phyloP scores from a whole-genome alignment of 371 early-diverging fungal genomes.

The Umbelopsis sp. region DNA sequence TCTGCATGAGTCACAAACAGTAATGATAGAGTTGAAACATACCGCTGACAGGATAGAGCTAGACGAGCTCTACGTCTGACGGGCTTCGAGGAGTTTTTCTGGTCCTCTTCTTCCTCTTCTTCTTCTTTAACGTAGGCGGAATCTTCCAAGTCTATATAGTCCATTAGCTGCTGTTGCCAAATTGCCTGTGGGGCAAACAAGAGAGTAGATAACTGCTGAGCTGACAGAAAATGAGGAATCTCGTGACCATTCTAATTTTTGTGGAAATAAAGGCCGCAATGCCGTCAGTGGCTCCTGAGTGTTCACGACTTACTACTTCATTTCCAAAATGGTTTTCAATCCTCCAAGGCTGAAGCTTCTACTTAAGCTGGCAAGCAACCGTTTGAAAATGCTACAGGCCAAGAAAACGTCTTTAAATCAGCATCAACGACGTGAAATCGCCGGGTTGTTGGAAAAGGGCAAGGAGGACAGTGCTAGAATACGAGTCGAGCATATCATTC shows the following conservation, averaged over 20 bases:
- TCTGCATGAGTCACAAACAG: neutral
- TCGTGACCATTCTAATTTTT: too few relatives aligned
- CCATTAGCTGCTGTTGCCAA: neutral
- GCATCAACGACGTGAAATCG: constrained; percentile 83
- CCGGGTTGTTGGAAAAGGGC: constrained; percentile 74
- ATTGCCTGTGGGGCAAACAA: neutral
- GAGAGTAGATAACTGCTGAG: too few relatives aligned
- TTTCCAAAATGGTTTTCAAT: constrained; percentile 46
- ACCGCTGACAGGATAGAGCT: constrained; percentile 55
- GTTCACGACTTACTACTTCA: neutral
- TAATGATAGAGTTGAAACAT: constrained; percentile 2
- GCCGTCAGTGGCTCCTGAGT: neutral
- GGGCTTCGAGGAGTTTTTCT: constrained; percentile 18
- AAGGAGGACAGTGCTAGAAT: constrained; percentile 90
- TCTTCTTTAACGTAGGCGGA: constrained; percentile 3
- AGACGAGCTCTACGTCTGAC: constrained; percentile 45
- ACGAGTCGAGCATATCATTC: constrained; percentile 90
- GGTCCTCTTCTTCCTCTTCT: neutral
- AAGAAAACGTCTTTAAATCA: constrained; percentile 82
- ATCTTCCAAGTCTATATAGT: neutral
- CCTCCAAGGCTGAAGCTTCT: constrained; percentile 80
- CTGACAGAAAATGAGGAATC: too few relatives aligned
- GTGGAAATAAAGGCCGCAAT: neutral
- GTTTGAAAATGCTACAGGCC: constrained; percentile 86
- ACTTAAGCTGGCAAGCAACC: constrained; percentile 82